phyloP scores from a whole-genome alignment of 345 rosid species.

The Lepidium sativum region DNA sequence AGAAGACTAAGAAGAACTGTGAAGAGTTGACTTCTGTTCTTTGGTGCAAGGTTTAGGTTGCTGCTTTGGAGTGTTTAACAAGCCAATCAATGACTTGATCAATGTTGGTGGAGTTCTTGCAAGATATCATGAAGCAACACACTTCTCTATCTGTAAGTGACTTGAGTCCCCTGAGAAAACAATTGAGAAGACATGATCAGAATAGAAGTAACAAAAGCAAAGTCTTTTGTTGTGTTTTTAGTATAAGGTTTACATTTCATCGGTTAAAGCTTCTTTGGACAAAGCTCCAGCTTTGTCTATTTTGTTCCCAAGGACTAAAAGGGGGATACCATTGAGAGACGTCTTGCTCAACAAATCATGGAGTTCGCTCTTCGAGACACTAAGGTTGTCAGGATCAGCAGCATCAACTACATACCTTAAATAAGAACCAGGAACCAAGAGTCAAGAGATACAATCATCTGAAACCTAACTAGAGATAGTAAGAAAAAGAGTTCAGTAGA shows the following conservation, averaged over 20 bases:
- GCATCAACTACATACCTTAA: constrained; percentile 83
- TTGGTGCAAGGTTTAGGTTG: constrained; percentile 24
- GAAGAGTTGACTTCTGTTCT: neutral
- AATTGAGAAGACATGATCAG: neutral
- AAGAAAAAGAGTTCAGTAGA: neutral
- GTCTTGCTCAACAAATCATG: constrained; percentile 80
- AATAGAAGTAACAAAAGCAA: neutral
- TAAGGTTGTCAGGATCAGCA: constrained; percentile 76
- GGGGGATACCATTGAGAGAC: constrained; percentile 72
- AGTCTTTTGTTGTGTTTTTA: neutral
- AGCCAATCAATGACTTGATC: constrained; percentile 92
- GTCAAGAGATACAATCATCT: neutral
- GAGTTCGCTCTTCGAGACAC: constrained; percentile 75
- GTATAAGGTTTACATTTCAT: constrained; percentile 54
- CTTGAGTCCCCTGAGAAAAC: constrained; percentile 52
- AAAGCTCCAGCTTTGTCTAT: constrained; percentile 85
- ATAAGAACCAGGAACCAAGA: neutral
- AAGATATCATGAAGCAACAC: constrained; percentile 88
- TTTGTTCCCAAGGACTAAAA: constrained; percentile 84
- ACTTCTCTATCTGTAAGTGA: constrained; percentile 78
- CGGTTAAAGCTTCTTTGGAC: constrained; percentile 71
- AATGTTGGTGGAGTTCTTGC: constrained; percentile 88
- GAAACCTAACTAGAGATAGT: neutral
- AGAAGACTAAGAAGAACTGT: neutral
- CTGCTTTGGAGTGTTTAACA: constrained; percentile 78